Base-by-base conservation (phyloP, 306 rosid species). In the Lathyrus sativus region DNA sequence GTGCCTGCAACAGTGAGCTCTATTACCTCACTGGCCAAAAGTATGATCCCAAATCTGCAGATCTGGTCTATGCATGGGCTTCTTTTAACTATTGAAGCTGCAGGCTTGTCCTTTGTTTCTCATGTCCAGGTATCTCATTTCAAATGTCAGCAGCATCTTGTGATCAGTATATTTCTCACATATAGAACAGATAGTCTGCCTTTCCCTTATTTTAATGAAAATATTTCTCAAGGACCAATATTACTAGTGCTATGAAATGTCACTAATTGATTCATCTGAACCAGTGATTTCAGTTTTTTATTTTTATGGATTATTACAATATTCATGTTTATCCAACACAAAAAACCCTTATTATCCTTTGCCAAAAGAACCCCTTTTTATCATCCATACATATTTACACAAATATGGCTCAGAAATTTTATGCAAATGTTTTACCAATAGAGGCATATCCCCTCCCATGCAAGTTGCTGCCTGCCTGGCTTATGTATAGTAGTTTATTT, bases 1-100 rank as follows among this genome's bases (percentile, higher is more conserved):
- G 98, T 92, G 77, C 95, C 98, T 7, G 86, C 87, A 79, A 92
- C 98, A 50, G 98, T 92, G 81, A 88, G 85, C 85, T 88, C 91
- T 71, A 83, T 92, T 63, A 88, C 96, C 54, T 70, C 82, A 72
- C 79, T 92, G 58, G 91, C 96, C 56, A 90, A 87, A 79, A 90
- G 98, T 88, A 80, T 85, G 42, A 75, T 85, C 68, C 83, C 96
- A 73, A 75, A 82, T 79, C 85, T 92, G 81, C 96, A 88, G 82
- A 88, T 85, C 63, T 92, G 98, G 98, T 83, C 98, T 76, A 86
- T 92, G 91, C 98, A 92, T 79, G 98, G 98, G 45, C 96, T 92
- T 60, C 96, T 92, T 81, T 86, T 92, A 71, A 88, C 98, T 26
- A 82, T 90, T 71, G 98, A 92, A 85, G 98, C 98, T 77, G 98